Evolutionary conservation across 257 asterid species (phyloP).

Genomic region (Ilex asprella): DNA sequence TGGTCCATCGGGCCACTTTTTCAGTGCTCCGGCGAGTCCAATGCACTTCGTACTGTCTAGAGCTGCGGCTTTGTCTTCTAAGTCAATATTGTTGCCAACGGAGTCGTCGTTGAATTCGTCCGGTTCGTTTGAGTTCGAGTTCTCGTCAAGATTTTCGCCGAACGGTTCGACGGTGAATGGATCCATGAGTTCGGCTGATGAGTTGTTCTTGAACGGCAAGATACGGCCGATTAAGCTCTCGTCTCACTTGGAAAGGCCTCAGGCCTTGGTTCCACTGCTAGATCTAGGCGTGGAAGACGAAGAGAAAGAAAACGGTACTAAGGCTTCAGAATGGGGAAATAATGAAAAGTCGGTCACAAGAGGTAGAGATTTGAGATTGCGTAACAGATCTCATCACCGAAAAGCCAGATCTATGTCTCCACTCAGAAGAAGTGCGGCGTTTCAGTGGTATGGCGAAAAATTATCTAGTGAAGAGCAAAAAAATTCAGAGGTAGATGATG

Average conservation of each 20-base stretch:
- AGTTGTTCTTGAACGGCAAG: slow-evolving; percentile 55
- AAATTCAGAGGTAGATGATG: not conserved
- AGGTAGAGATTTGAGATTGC: slow-evolving; percentile 42
- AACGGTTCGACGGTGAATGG: not conserved
- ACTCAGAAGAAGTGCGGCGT: slow-evolving; percentile 14
- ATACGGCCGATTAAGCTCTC: slow-evolving; percentile 52
- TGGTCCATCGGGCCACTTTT: not conserved
- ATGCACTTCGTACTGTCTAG: not conserved
- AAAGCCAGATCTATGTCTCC: slow-evolving; percentile 68
- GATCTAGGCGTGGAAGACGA: slow-evolving; percentile 21
- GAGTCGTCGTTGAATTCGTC: not conserved
- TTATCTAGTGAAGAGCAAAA: slow-evolving; percentile 1
- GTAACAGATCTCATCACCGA: slow-evolving; percentile 30
- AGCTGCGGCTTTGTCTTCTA: not conserved
- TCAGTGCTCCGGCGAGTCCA: not conserved
- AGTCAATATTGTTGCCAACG: not conserved
- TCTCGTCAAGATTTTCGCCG: not conserved
- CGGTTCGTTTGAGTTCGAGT: not conserved
- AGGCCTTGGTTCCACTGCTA: slow-evolving; percentile 16
- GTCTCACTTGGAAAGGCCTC: slow-evolving; percentile 37
- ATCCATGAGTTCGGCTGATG: slow-evolving; percentile 30
- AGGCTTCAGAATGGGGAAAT: not conserved
- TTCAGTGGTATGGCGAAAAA: slow-evolving; percentile 20
- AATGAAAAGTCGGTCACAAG: slow-evolving; percentile 1
- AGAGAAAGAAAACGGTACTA: not conserved